Evolutionary conservation across 345 rosid species (phyloP).

Genomic region (Garcia nutans): DNA sequence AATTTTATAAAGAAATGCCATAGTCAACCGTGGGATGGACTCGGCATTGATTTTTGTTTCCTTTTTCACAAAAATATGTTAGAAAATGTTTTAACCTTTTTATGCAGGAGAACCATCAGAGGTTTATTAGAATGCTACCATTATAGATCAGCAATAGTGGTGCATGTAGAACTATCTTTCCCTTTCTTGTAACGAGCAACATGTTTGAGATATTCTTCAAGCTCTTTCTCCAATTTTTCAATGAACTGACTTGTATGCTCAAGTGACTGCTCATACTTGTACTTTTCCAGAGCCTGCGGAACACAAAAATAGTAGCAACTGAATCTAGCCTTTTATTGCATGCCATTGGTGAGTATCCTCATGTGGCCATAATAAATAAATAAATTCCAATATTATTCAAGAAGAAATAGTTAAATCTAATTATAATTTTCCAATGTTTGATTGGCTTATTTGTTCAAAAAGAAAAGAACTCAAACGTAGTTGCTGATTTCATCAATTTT

Average conservation of each 20-base stretch:
- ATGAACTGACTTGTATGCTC: constrained; percentile 92
- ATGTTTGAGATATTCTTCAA: constrained; percentile 65
- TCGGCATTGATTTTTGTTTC: neutral
- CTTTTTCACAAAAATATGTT: neutral
- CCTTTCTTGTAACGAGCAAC: constrained; percentile 50
- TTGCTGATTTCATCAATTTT: neutral
- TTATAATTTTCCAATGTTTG: neutral
- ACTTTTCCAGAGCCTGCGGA: constrained; percentile 80
- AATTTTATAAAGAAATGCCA: neutral
- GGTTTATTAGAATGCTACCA: neutral
- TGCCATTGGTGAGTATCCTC: neutral
- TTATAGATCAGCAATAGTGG: neutral
- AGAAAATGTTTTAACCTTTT: neutral
- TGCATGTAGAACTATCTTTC: constrained; percentile 27
- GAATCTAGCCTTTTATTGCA: neutral
- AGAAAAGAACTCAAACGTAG: neutral
- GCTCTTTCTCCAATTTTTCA: constrained; percentile 87
- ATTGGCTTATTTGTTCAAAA: neutral
- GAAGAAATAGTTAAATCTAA: neutral
- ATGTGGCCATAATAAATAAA: neutral
- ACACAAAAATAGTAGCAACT: neutral
- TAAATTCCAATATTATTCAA: neutral
- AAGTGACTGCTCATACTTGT: constrained; percentile 73
- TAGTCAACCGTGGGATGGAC: neutral
- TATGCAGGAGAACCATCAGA: neutral